These are phyloP conservation scores for Phoenix roebelenii DNA, from an alignment of 176 grass and related monocot species.

Conservation along the genomic window DNA sequence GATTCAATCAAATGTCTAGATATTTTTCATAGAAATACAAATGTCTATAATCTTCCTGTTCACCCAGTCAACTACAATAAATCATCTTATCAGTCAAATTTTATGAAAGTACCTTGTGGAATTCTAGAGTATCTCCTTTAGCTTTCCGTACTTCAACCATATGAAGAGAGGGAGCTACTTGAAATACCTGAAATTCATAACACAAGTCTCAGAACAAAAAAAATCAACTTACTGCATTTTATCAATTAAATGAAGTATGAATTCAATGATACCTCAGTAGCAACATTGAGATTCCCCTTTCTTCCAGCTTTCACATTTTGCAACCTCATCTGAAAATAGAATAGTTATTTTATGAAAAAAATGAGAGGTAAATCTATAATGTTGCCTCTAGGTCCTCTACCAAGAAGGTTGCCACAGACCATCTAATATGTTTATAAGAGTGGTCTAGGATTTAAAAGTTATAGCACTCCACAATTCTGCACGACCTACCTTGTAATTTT, in stretches of 20 bases:
- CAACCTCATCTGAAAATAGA: constrained; percentile 67
- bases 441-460: too few relatives aligned
- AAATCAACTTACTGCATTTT: constrained; percentile 1
- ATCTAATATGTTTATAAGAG: too few relatives aligned
- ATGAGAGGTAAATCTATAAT: too few relatives aligned
- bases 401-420: too few relatives aligned
- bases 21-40: too few relatives aligned
- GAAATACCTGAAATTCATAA: constrained; percentile 59
- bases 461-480: too few relatives aligned
- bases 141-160: constrained; percentile 90
- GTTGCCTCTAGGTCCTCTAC: too few relatives aligned
- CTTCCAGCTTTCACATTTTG: constrained; percentile 88
- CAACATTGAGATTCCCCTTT: constrained; percentile 98
- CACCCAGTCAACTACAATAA: too few relatives aligned
- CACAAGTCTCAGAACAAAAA: constrained; percentile 3
- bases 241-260: constrained; percentile 1
- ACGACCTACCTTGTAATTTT: constrained; percentile 77
- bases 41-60: too few relatives aligned
- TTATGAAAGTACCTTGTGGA: constrained; percentile 55
- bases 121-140: constrained; percentile 93
- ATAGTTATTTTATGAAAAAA: neutral
- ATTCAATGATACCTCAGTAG: constrained; percentile 62
- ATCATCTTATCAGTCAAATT: too few relatives aligned
- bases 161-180: constrained; percentile 89
- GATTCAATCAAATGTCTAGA: too few relatives aligned